These are phyloP conservation scores for Alternaria brassicae DNA, from an alignment of 2,329 filamentous ascomycete genomes.

Conservation along the genomic window DNA sequence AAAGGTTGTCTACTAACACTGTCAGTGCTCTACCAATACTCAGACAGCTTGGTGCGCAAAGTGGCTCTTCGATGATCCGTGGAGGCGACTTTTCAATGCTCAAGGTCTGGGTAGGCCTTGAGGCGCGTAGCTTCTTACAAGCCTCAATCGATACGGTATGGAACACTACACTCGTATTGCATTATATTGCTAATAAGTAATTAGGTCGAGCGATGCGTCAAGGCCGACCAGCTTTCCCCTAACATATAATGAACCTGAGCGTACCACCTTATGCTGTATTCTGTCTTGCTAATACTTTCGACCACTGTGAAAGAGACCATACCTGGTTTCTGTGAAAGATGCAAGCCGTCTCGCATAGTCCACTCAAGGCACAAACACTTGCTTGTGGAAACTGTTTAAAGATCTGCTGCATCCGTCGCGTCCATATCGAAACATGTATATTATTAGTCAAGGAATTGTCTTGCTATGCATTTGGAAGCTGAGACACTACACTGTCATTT, in stretches of 20 bases:
- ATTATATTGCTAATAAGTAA: conserved; percentile 7
- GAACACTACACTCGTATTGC: conserved; percentile 23
- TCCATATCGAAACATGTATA: neutral
- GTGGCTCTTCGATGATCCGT: conserved; percentile 63
- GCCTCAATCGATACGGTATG: conserved; percentile 86
- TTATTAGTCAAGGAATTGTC: neutral
- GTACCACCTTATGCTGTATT: neutral
- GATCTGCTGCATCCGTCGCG: neutral
- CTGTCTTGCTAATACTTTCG: neutral
- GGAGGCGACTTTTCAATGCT: conserved; percentile 71
- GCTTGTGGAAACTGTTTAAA: neutral
- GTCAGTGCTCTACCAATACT: conserved; percentile 85
- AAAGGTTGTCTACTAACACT: conserved; percentile 14
- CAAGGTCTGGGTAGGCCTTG: conserved; percentile 88
- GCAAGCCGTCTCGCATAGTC: neutral
- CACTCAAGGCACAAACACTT: neutral
- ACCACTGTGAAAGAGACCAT: neutral
- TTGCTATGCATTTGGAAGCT: neutral
- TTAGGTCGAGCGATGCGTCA: conserved; percentile 85
- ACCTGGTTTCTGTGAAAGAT: neutral
- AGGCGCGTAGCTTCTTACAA: conserved; percentile 87
- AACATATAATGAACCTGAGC: conserved; percentile 67
- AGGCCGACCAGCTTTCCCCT: conserved; percentile 85
- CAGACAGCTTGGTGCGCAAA: conserved; percentile 81
- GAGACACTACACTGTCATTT: neutral